Evolutionary conservation across 2,329 filamentous ascomycete species (phyloP).

Genomic region (Lachnellula occidentalis): DNA sequence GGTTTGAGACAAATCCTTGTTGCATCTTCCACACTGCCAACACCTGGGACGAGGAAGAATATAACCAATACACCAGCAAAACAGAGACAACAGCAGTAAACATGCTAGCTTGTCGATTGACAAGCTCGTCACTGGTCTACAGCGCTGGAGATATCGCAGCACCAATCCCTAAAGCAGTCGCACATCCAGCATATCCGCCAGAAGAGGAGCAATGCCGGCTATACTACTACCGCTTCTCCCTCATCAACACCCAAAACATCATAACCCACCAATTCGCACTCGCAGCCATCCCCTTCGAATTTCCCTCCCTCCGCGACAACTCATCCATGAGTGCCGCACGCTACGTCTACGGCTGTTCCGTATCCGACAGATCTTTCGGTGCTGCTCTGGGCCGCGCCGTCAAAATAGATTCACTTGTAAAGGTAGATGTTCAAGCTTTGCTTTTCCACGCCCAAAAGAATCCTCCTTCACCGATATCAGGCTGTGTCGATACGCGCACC

Average conservation of each 20-base stretch:
- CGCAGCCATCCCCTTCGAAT: constrained; percentile 61
- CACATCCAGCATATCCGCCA: constrained; percentile 16
- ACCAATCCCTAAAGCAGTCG: constrained; percentile 37
- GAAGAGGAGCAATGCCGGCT: constrained; percentile 64
- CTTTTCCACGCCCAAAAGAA: constrained; percentile 46
- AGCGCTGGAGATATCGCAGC: constrained; percentile 56
- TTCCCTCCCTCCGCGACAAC: constrained; percentile 53
- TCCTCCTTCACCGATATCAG: constrained; percentile 45
- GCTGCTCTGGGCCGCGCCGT: constrained; percentile 57
- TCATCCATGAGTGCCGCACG: constrained; percentile 51
- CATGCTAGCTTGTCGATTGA: constrained; percentile 61
- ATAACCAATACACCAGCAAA: constrained; percentile 17
- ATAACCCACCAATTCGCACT: constrained; percentile 62
- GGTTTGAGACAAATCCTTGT: constrained; percentile 64
- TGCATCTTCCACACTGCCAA: constrained; percentile 70
- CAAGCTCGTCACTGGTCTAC: constrained; percentile 59
- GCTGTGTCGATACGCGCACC: constrained; percentile 55
- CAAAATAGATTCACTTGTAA: constrained; percentile 61
- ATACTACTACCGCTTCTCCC: constrained; percentile 61
- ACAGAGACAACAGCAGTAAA: constrained; percentile 44
- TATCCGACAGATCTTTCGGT: constrained; percentile 50
- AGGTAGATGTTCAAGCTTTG: constrained; percentile 50
- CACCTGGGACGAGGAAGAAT: constrained; percentile 53
- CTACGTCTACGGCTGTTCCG: constrained; percentile 65
- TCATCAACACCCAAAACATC: constrained; percentile 30